A percentile compares a stretch with the other conserved stretches of the same genome.
These are phyloP conservation scores for Cardamine resedifolia DNA, from an alignment of 345 rosid genomes.

Conservation along the genomic window DNA sequence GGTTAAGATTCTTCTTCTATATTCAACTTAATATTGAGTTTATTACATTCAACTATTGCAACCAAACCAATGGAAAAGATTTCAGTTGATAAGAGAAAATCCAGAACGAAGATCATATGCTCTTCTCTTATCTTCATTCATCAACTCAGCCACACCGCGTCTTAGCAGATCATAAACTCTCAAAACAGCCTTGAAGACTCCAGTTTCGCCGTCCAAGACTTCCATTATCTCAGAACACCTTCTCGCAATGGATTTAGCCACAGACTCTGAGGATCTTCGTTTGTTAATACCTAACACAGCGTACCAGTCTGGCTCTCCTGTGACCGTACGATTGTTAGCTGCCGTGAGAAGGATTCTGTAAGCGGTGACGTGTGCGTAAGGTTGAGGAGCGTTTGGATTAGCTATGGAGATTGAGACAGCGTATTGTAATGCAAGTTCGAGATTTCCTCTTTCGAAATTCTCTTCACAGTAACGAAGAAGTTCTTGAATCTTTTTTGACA, in stretches of 20 bases:
- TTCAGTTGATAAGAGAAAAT: no score
- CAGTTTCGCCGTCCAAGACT: no score
- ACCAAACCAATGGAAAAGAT: no score
- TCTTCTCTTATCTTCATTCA: no score
- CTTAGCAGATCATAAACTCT: no score
- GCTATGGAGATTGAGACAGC: background rate
- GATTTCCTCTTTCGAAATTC: slow-evolving; percentile 15
- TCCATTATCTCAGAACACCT: no score
- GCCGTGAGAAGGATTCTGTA: slow-evolving; percentile 24
- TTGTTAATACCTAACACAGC: slow-evolving; percentile 3
- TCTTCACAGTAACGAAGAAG: slow-evolving; percentile 30
- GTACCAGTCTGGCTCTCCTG: slow-evolving; percentile 31
- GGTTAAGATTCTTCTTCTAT: background rate
- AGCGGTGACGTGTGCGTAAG: slow-evolving; percentile 29
- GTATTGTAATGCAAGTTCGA: slow-evolving; percentile 12
- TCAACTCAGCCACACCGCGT: no score
- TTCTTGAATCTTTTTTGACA: background rate
- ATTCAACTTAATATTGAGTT: background rate
- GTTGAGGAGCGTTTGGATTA: slow-evolving; percentile 14
- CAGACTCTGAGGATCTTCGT: background rate
- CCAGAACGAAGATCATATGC: no score
- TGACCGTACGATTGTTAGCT: slow-evolving; percentile 5
- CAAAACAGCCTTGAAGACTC: no score
- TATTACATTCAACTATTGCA: no score
- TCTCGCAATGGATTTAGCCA: no score